Conservation (phyloP, 2,329 filamentous ascomycete genomes). For the Aspergillus quadrilineatus region DNA sequence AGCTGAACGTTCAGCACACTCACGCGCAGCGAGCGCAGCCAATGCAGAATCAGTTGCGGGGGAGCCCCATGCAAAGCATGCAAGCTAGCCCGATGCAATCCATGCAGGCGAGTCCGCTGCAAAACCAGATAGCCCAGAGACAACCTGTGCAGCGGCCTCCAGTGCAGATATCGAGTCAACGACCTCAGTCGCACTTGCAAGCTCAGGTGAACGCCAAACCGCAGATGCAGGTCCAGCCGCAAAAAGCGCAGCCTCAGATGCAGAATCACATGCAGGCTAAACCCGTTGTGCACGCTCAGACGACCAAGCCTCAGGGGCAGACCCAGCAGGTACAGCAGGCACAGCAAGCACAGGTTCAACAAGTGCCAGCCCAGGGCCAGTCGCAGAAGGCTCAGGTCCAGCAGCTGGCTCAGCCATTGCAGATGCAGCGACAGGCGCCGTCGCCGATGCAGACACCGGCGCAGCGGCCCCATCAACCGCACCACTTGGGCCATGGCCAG, state of each 20-base stretch:
- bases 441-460: neutral
- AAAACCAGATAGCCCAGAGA: conserved; percentile 13
- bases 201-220: conserved; percentile 19
- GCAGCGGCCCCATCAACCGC: neutral
- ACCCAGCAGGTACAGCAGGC: conserved; percentile 4
- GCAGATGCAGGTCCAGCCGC: conserved; percentile 11
- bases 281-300: conserved; percentile 23
- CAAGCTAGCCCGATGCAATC: conserved; percentile 1
- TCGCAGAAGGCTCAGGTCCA: neutral
- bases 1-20: conserved; percentile 9
- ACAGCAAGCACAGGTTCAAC: conserved; percentile 1
- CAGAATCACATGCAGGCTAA: conserved; percentile 22
- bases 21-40: conserved; percentile 13
- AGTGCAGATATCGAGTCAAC: conserved; percentile 6
- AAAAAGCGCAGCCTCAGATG: conserved; percentile 12
- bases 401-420: conserved; percentile 9
- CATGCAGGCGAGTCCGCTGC: neutral
- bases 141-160: conserved; percentile 18
- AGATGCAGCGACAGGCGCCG: neutral
- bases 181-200: conserved; percentile 20
- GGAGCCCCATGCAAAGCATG: neutral
- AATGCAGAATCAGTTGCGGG: conserved; percentile 8
- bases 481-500: neutral
- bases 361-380: neutral
- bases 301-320: conserved; percentile 8